Evolutionary conservation across 129 eudicot species (phyloP).

Genomic region (Flaveria brownii): DNA sequence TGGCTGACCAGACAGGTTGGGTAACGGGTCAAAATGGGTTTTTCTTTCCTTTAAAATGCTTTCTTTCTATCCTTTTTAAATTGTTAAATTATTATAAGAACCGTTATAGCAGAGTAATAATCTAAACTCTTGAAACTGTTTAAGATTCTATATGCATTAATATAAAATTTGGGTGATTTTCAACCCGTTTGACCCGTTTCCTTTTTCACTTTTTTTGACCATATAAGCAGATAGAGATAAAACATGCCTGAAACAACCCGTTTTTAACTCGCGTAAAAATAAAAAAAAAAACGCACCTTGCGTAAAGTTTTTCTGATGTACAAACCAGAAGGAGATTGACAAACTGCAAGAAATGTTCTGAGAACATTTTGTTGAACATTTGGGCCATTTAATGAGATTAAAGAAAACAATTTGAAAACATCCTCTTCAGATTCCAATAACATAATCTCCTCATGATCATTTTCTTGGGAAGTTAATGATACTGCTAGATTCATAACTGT

Average conservation of each 20-base stretch:
- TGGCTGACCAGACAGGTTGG: too few relatives aligned
- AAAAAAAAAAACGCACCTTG: slow-evolving; percentile 29
- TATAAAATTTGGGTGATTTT: not conserved
- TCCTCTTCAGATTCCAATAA: slow-evolving; percentile 53
- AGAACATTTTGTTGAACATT: slow-evolving; percentile 52
- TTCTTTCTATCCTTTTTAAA: too few relatives aligned
- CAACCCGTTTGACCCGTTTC: not conserved
- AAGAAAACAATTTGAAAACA: slow-evolving; percentile 53
- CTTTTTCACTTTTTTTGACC: not conserved
- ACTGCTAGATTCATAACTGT: slow-evolving; percentile 49
- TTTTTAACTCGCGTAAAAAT: not conserved
- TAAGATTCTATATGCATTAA: not conserved
- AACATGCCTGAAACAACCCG: not conserved
- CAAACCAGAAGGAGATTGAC: slow-evolving; percentile 43
- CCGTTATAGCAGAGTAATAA: too few relatives aligned
- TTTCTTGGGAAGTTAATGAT: slow-evolving; percentile 29
- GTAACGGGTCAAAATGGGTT: too few relatives aligned
- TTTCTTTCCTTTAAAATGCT: too few relatives aligned
- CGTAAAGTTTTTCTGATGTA: slow-evolving; percentile 41
- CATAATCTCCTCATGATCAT: slow-evolving; percentile 12
- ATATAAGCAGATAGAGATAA: not conserved
- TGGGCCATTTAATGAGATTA: slow-evolving; percentile 46
- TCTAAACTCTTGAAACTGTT: not conserved
- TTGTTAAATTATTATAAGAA: not conserved
- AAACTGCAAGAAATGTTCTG: slow-evolving; percentile 48